These are phyloP conservation scores for Globisporangium iwayamae DNA, from an alignment of 352 stramenopile species.

Conservation along the genomic window DNA sequence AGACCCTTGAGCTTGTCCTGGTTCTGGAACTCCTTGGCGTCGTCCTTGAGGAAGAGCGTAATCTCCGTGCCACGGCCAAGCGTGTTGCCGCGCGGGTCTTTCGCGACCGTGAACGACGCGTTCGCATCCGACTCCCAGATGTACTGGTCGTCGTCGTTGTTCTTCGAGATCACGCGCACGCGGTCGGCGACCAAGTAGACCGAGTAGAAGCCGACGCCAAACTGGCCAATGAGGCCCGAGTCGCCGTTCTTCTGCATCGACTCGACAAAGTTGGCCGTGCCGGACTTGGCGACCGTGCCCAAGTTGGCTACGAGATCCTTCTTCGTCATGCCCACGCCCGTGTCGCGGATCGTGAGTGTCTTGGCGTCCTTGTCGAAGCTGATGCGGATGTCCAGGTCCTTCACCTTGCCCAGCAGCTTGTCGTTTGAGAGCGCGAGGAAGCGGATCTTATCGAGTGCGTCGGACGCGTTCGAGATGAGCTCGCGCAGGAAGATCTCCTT, in stretches of 20 bases:
- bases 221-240: slow-evolving; percentile 98
- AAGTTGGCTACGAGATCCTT: slow-evolving; percentile 96
- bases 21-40: slow-evolving; percentile 95
- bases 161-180: slow-evolving; percentile 96
- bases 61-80: slow-evolving; percentile 98
- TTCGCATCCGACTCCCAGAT: slow-evolving; percentile 98
- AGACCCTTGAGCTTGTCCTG: slow-evolving; percentile 94
- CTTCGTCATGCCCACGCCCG: slow-evolving; percentile 98
- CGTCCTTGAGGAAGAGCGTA: slow-evolving; percentile 98
- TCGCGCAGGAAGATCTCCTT: slow-evolving; percentile 98
- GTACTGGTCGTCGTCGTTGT: slow-evolving; percentile 97
- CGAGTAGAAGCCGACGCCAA: slow-evolving; percentile 99
- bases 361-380: slow-evolving; percentile 94
- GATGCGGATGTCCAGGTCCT: slow-evolving; percentile 96
- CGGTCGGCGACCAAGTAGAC: slow-evolving; percentile 97
- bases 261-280: slow-evolving; percentile 99
- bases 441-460: slow-evolving; percentile 99
- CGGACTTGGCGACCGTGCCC: slow-evolving; percentile 97
- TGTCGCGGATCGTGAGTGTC: slow-evolving; percentile 98
- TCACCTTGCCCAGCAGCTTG: slow-evolving; percentile 91
- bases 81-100: slow-evolving; percentile 95
- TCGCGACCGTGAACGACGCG: slow-evolving; percentile 93
- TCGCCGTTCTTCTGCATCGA: slow-evolving; percentile 89
- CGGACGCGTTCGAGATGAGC: slow-evolving; percentile 99
- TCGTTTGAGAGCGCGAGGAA: slow-evolving; percentile 90